Evolutionary conservation across 169 alveolate species (phyloP).

Genomic region (Amoebophrya sp.): DNA sequence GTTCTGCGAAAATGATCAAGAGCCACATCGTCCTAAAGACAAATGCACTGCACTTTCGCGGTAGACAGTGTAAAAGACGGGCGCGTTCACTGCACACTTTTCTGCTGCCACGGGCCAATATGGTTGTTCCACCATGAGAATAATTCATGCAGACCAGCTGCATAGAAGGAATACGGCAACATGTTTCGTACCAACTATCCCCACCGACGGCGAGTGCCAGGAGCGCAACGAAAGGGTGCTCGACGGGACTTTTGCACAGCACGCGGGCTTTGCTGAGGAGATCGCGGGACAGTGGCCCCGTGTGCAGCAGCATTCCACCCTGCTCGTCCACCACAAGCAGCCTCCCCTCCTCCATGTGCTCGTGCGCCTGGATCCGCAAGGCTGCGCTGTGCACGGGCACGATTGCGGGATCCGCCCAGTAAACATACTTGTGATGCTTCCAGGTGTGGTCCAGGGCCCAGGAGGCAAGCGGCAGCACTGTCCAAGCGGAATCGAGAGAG

Average conservation of each 20-base stretch:
- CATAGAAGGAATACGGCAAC: no score
- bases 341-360: background rate
- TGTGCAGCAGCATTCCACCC: background rate
- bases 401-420: background rate
- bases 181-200: background rate
- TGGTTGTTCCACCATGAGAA: no score
- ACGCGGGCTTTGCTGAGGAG: background rate
- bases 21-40: no score
- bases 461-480: background rate
- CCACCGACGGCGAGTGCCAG: background rate
- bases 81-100: no score
- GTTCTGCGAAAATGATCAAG: no score
- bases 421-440: background rate
- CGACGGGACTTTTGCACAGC: background rate
- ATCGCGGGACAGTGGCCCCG: background rate
- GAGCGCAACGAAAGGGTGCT: background rate
- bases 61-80: no score
- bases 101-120: no score
- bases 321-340: background rate
- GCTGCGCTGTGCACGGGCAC: background rate
- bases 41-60: no score
- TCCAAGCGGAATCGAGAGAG: background rate
- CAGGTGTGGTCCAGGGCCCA: conserved; percentile 23
- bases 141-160: no score
- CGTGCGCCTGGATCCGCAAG: background rate